Base-by-base conservation (phyloP, 148 eudicot species). In the Heliamphora exappendiculata region DNA sequence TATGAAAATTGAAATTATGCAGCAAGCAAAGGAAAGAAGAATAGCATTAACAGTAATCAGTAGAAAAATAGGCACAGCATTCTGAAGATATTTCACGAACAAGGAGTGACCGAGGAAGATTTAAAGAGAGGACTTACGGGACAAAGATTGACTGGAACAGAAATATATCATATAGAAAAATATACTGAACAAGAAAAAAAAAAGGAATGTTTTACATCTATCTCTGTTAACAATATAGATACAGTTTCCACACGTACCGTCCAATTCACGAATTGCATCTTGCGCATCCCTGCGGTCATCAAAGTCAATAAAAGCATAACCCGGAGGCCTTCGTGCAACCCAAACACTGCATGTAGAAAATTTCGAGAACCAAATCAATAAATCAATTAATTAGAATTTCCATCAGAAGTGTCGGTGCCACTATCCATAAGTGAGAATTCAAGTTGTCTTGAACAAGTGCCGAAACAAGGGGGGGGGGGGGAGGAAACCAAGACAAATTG, bases 291-390 rank as follows among this genome's bases (percentile, higher is more conserved):
- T 83, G 24, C 80, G 79, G 55, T 94, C 98, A 76, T 94, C 98
- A 73, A 94, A 92, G 80, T 92, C 98, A 70, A 94, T 84, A 82
- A 94, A 94, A 47, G 97, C 98, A 81, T 94, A 94, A 17, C 98
- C 98, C 11, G 97, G 98, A 24, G 98, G 97, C 74, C 98, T 86
- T 75, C 97, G 81, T 54, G 96, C 97, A 83, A 94, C 98, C 97
- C 98, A 94, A 1, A 94, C 98, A 89, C 97, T 94, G 87, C 88
- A 85, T 19, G 53, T 29, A 51, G 42, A 74, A 51, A 33, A 53
- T 59, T 57, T 26, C 58, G 8, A 16, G 26, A 54, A 19, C 49
- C 65, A 76, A 55, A 45, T 10, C 26, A 39, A 17, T n/a, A 58
- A 29, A 44, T 3, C 24, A 57, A 73, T 33, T 59, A 33, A 42